Evolutionary conservation across 352 stramenopile genomes (phyloP), one percentile per base, ranked within the genome.

Genomic region (Phytophthora pisi): DNA sequence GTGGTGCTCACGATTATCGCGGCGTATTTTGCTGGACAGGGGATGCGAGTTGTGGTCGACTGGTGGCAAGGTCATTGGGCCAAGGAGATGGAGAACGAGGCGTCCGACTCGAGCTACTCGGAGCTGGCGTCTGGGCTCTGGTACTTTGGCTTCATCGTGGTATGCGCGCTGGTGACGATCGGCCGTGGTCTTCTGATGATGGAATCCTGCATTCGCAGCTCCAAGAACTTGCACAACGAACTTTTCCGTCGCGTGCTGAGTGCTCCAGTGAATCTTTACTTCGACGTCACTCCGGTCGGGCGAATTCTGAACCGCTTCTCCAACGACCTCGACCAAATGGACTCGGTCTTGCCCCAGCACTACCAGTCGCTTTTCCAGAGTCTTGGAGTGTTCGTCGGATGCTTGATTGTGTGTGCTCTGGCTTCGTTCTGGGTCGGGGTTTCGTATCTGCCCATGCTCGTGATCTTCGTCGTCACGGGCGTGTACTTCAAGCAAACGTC

Each of bases 401-500:
- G 63, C 11, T 60, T 86, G 40, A 66, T 82, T 0, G 78, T 89
- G 4, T 88, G 66, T 16, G 77, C 66, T 1, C 47, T 78, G 16
- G 66, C 75, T 20, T 85, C 72, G 0, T 72, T 74, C 45, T 79
- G 66, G 67, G 68, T 92, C 34, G 66, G 70, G 0, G 15, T 90
- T 7, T 77, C 88, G 31, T 85, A 91, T 28, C 54, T 92, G 6
- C 92, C 84, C 5, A 75, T 92, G 51, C 34, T 89, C 2, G 36
- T 68, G 10, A 66, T 90, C 16, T 94, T 91, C 45, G 75, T 77
- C 1, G 26, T 84, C 38, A 72, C 78, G 3, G 80, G 83, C 6
- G 83, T 90, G 26, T 98, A 98, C 31, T 98, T 96, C 69, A 86
- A 97, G 51, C 70, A 77, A 40, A 90, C 73, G 5, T 78, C 86